Percentiles rank a stretch among this genome's conserved stretches.
phyloP scores from a whole-genome alignment of 148 eudicot species.

The Selenicereus undatus region DNA sequence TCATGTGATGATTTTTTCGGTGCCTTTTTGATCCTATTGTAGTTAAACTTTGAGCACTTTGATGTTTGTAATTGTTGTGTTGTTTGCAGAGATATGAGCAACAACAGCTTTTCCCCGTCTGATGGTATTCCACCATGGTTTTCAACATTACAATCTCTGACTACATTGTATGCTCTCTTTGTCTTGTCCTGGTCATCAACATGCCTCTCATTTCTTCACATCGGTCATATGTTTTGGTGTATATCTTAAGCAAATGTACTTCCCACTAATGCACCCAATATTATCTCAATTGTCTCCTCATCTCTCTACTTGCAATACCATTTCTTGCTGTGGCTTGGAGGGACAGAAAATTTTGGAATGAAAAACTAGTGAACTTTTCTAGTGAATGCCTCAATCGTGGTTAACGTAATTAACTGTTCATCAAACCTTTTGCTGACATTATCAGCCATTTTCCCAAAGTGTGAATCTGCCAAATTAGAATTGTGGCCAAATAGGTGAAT shows the following conservation, averaged over 20 bases:
- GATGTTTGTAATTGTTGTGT: neutral
- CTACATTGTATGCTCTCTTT: constrained; percentile 59
- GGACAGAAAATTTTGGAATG: no score
- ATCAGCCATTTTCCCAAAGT: neutral
- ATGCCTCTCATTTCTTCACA: neutral
- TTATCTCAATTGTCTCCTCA: no score
- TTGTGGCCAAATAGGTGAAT: neutral
- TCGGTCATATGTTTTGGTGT: neutral
- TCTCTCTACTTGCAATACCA: no score
- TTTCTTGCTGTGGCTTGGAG: no score
- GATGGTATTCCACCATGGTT: constrained; percentile 58
- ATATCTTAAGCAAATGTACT: neutral
- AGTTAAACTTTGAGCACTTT: neutral
- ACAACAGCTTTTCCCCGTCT: constrained; percentile 65
- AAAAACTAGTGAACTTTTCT: no score
- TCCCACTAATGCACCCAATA: no score
- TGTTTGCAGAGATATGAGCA: constrained; percentile 90
- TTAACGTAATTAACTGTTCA: no score
- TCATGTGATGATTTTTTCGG: neutral
- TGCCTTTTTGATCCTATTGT: neutral
- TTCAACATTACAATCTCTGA: constrained; percentile 55
- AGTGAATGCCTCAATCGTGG: neutral
- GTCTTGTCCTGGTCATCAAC: constrained; percentile 21
- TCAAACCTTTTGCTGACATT: neutral
- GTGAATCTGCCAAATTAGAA: neutral